Evolutionary conservation across 2,329 filamentous ascomycete genomes (phyloP).

Genomic region (Didymosphaeria variabile): DNA sequence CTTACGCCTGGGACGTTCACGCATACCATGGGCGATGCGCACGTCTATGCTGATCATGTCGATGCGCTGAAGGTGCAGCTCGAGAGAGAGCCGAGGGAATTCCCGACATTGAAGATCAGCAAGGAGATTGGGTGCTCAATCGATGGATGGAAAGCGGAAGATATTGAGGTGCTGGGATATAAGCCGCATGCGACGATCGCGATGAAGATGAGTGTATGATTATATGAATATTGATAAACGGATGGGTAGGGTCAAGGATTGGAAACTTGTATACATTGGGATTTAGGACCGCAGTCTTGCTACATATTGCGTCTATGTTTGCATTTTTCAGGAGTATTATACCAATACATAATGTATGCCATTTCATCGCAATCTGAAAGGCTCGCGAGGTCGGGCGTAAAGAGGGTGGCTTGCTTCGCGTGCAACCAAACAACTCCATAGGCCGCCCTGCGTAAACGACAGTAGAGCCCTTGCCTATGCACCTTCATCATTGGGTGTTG

Average conservation of each 20-base stretch:
- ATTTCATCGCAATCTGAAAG: too few relatives aligned
- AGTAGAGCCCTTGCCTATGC: too few relatives aligned
- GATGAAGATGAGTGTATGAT: constrained; percentile 97
- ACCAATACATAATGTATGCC: too few relatives aligned
- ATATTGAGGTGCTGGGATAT: constrained; percentile 89
- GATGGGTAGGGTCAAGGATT: not conserved
- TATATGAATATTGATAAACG: not conserved
- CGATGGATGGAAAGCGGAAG: constrained; percentile 88
- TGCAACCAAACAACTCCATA: too few relatives aligned
- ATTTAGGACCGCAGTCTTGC: too few relatives aligned
- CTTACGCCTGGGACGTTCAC: constrained; percentile 86
- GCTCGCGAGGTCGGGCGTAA: too few relatives aligned
- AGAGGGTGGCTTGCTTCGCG: too few relatives aligned
- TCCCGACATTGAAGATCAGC: constrained; percentile 79
- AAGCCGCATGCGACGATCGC: constrained; percentile 89
- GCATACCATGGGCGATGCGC: constrained; percentile 98
- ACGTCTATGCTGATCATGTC: constrained; percentile 92
- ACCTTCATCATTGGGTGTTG: too few relatives aligned
- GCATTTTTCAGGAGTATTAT: too few relatives aligned
- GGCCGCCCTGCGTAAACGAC: too few relatives aligned
- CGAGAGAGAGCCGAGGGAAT: constrained; percentile 78
- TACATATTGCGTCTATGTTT: not conserved
- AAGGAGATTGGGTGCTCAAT: constrained; percentile 76
- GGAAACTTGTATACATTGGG: too few relatives aligned
- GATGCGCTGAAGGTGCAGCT: constrained; percentile 86